Percentiles rank a stretch among this genome's conserved stretches.
phyloP scores from a whole-genome alignment of 805 yeast species.

The Alloascoidea africana region DNA sequence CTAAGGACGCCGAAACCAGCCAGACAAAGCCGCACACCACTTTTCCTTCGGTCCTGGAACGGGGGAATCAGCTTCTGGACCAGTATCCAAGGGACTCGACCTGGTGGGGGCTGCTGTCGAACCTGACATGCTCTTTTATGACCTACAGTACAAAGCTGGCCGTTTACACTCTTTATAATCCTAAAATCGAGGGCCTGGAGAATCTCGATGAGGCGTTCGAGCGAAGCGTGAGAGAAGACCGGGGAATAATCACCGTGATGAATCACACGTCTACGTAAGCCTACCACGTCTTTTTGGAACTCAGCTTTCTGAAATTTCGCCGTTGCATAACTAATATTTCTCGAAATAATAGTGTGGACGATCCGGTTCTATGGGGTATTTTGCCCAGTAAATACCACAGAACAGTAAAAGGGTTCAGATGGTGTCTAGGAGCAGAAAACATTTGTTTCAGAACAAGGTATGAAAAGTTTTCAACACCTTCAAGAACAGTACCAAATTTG shows the following conservation, averaged over 20 bases:
- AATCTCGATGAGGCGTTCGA: conserved; percentile 48
- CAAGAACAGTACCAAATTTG: conserved; percentile 11
- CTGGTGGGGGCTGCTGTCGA: conserved; percentile 56
- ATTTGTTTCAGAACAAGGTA: conserved; percentile 56
- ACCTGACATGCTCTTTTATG: conserved; percentile 50
- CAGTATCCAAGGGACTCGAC: conserved; percentile 43
- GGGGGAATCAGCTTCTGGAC: conserved; percentile 59
- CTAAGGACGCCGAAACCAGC: too few species aligned
- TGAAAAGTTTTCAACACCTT: conserved; percentile 9
- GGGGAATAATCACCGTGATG: conserved; percentile 77
- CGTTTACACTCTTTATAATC: conserved; percentile 46
- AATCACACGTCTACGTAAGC: conserved; percentile 65
- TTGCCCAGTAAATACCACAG: conserved; percentile 57
- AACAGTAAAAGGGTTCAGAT: conserved; percentile 55
- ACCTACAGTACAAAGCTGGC: conserved; percentile 50
- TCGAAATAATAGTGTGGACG: conserved; percentile 42
- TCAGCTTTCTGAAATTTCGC: conserved; percentile 9
- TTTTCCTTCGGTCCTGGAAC: conserved; percentile 30
- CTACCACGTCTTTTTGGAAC: conserved; percentile 9
- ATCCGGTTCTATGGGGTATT: conserved; percentile 81
- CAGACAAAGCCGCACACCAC: background rate
- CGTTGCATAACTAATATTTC: background rate
- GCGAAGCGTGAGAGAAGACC: conserved; percentile 47
- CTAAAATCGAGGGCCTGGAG: conserved; percentile 45
- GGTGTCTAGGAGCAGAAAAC: conserved; percentile 93